Conservation (phyloP, 2,329 filamentous ascomycete genomes). For the Truncatella angustata region DNA sequence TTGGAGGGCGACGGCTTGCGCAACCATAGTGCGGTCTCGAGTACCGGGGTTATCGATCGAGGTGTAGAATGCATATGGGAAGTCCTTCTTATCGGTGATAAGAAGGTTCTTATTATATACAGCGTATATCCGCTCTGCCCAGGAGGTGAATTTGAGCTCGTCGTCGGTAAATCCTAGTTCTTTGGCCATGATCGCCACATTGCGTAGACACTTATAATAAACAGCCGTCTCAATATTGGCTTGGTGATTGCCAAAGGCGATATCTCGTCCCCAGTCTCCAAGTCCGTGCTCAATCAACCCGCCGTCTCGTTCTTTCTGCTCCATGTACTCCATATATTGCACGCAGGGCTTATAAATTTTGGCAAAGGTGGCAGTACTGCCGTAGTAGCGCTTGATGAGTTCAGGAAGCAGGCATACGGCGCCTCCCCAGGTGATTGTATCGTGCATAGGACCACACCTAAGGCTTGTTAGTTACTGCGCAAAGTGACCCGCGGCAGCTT, state of each 20-base stretch:
- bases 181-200: constrained; percentile 33
- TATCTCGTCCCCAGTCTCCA: constrained; percentile 41
- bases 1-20: constrained; percentile 2
- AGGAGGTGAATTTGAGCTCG: neutral
- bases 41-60: neutral
- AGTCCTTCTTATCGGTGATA: neutral
- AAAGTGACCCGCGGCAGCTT: too few species aligned
- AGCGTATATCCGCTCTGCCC: constrained; percentile 1
- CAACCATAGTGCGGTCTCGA: constrained; percentile 3
- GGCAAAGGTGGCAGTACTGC: constrained; percentile 32
- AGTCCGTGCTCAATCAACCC: constrained; percentile 41
- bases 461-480: too few species aligned
- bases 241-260: constrained; percentile 41
- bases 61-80: constrained; percentile 2
- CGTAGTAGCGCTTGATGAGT: constrained; percentile 37
- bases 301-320: constrained; percentile 35
- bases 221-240: constrained; percentile 43
- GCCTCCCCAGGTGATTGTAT: constrained; percentile 43
- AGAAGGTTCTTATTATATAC: neutral
- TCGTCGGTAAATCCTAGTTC: constrained; percentile 20
- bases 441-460: constrained; percentile 44
- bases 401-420: constrained; percentile 35
- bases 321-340: constrained; percentile 40
- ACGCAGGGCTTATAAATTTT: constrained; percentile 36
- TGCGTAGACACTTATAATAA: constrained; percentile 39